Evolutionary conservation across 495 filamentous ascomycete species (phyloP), one percentile per base, ranked within the genome.

Genomic region (Amniculicola lignicola): DNA sequence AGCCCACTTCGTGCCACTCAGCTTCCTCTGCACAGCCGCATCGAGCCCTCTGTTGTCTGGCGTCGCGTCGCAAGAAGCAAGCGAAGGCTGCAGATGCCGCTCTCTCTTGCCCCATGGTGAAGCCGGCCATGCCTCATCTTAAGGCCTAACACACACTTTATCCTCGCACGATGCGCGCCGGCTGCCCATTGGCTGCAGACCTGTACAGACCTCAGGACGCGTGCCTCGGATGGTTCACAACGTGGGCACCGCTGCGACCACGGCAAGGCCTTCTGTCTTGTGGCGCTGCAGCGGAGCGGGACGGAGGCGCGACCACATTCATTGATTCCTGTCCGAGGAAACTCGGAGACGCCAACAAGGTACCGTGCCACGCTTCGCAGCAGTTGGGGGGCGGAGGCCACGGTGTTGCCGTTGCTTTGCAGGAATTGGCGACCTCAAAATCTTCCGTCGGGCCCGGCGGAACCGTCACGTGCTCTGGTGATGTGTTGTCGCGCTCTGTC

Each of bases 21-120:
- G 57, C 57, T 54, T 44, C 50, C 41, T 49, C 40, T 23, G 58
- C 58, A 61, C 58, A 61, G 51, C 51, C 51, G 51, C 58, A 61
- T 55, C 58, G 58, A 56, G 15, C 47, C 51, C 15, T 45, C 46
- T 36, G 38, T 29, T 42, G 36, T 40, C 51, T 51, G 44, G 25
- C 2, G 2, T 35, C 12, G 4, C 15, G 56, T 41, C 31, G 31
- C 40, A 33, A 46, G 52, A 45, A 14, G 24, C n/a, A n/a, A n/a
- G n/a, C n/a, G n/a, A n/a, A n/a, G n/a, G n/a, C n/a, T n/a, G 51
- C 51, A 55, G 55, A 51, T 51, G 42, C 25, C 45, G 51, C 51
- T 51, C 49, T 61, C 51, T 51, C 51, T 56, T 61, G 51, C 58
- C 21, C 35, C 35, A 47, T 61, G 57, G 36, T 56, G 51, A 50